Percentiles rank a stretch among this genome's conserved stretches.
Conservation (phyloP, 1,284 basidiomycete species). For the Apiotrichum laibachii region DNA sequence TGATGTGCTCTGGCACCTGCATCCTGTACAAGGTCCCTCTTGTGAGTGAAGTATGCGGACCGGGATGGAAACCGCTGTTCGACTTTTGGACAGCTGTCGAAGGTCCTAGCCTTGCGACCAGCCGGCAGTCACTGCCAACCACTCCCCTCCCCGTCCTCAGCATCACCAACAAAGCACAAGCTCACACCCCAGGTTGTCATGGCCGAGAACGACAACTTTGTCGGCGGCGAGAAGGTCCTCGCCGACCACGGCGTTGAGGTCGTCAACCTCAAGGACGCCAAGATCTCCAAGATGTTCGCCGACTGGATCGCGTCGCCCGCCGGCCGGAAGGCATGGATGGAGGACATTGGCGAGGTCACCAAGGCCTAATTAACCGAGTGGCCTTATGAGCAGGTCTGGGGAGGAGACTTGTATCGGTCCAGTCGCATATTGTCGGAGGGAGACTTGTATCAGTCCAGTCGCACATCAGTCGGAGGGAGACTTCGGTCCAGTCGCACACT, state of each 20-base stretch:
- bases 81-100: neutral
- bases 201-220: conserved; percentile 38
- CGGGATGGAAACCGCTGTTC: neutral
- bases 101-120: too few species aligned
- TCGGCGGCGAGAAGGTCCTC: conserved; percentile 31
- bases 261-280: conserved; percentile 30
- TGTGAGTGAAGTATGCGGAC: neutral
- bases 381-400: too few species aligned
- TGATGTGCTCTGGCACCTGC: conserved; percentile 36
- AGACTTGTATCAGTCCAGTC: too few species aligned
- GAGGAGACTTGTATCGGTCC: too few species aligned
- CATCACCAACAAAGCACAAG: neutral
- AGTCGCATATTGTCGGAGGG: too few species aligned
- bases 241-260: conserved; percentile 23
- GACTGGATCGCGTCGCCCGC: conserved; percentile 33
- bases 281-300: conserved; percentile 32
- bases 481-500: too few species aligned
- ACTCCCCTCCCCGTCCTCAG: too few species aligned
- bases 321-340: conserved; percentile 34
- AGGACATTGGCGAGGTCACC: conserved; percentile 33
- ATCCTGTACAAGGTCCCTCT: conserved; percentile 31
- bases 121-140: too few species aligned
- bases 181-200: conserved; percentile 23
- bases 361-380: neutral
- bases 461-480: too few species aligned